A percentile compares a stretch with the other conserved stretches of the same genome.
Conservation (phyloP, 140 eudicot genomes). For the Senecio squalidus region DNA sequence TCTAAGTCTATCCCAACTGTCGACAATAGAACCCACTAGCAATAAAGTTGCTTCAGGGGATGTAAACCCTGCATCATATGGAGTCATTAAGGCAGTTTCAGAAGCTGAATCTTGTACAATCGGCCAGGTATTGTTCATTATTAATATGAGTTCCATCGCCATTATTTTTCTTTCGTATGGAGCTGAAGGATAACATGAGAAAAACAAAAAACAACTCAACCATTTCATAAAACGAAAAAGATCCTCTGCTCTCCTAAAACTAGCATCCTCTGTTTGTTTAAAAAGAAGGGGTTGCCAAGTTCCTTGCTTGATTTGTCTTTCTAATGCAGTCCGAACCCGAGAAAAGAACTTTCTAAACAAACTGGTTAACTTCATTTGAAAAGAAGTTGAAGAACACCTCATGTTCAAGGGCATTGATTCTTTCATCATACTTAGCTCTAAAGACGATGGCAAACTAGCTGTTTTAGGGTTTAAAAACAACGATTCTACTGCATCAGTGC, state of each 20-base stretch:
- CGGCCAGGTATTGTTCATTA: constrained; percentile 76
- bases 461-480: constrained; percentile 91
- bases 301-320: constrained; percentile 76
- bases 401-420: constrained; percentile 83
- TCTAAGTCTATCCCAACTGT: constrained; percentile 97
- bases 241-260: constrained; percentile 48
- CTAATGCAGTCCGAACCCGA: constrained; percentile 88
- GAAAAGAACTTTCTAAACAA: constrained; percentile 91
- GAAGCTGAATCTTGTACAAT: constrained; percentile 38
- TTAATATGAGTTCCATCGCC: constrained; percentile 91
- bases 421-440: constrained; percentile 89
- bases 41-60: constrained; percentile 73
- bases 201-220: constrained; percentile 78
- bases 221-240: constrained; percentile 77
- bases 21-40: constrained; percentile 86
- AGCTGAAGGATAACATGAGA: constrained; percentile 98
- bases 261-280: constrained; percentile 24
- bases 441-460: constrained; percentile 80
- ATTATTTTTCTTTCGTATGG: constrained; percentile 94
- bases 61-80: constrained; percentile 60
- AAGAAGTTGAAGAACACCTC: constrained; percentile 93
- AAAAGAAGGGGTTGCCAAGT: constrained; percentile 60
- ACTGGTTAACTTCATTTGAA: constrained; percentile 92
- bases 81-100: constrained; percentile 43
- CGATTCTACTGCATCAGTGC: constrained; percentile 93